Evolutionary conservation across 495 filamentous ascomycete species (phyloP).

Genomic region (Penicillium macrosclerotiorum): DNA sequence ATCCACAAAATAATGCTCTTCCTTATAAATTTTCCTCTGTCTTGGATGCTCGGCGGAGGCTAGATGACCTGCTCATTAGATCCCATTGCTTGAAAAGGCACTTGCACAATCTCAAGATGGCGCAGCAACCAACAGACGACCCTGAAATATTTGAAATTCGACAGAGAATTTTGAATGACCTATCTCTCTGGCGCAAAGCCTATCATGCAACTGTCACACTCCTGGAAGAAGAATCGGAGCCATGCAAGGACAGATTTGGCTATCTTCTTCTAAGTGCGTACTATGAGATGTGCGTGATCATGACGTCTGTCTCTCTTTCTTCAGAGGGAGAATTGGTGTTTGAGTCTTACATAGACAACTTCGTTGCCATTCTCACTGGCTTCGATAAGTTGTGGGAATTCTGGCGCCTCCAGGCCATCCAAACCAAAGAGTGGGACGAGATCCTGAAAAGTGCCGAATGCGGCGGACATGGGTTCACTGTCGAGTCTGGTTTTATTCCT

Average conservation of each 20-base stretch:
- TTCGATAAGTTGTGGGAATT: conserved; percentile 30
- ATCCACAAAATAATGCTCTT: conserved; percentile 10
- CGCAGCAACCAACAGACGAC: background rate
- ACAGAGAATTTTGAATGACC: conserved; percentile 4
- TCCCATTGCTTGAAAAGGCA: conserved; percentile 15
- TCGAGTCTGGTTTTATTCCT: conserved; percentile 50
- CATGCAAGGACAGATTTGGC: conserved; percentile 11
- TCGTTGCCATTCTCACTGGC: conserved; percentile 32
- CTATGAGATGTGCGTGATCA: conserved; percentile 48
- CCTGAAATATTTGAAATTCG: conserved; percentile 5
- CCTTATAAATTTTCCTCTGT: conserved; percentile 11
- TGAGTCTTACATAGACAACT: conserved; percentile 39
- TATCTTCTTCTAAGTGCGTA: conserved; percentile 40
- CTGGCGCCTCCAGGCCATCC: conserved; percentile 3
- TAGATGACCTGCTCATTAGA: conserved; percentile 19
- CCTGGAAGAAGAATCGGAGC: background rate
- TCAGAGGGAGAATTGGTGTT: conserved; percentile 35
- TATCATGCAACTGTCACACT: conserved; percentile 5
- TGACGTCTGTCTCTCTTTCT: conserved; percentile 37
- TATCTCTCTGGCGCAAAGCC: conserved; percentile 15
- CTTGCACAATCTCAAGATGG: background rate
- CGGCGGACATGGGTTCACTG: conserved; percentile 28
- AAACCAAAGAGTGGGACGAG: background rate
- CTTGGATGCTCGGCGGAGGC: conserved; percentile 10
- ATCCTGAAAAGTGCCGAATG: conserved; percentile 5